Conservation (phyloP, 2,329 filamentous ascomycete genomes). For the Fonsecaea erecta region DNA sequence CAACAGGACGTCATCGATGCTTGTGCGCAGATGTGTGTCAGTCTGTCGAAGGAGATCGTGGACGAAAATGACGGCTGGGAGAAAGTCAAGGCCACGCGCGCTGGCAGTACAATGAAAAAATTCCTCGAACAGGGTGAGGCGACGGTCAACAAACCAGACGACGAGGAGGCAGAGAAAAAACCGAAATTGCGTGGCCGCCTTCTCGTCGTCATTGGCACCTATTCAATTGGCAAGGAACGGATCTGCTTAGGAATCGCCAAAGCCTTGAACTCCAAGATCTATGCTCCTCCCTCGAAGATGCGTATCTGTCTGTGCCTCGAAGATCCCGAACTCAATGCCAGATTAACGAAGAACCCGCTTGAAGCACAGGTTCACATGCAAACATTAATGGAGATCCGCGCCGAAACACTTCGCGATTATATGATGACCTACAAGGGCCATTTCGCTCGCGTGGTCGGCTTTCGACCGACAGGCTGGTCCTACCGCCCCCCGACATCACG, state of each 20-base stretch:
- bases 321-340: conserved; percentile 76
- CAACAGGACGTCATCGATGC: conserved; percentile 86
- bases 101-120: conserved; percentile 64
- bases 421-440: conserved; percentile 77
- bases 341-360: conserved; percentile 77
- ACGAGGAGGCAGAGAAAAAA: conserved; percentile 35
- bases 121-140: conserved; percentile 59
- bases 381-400: conserved; percentile 87
- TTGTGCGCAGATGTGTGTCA: conserved; percentile 86
- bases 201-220: conserved; percentile 91
- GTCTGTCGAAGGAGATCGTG: conserved; percentile 68
- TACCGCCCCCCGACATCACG: conserved; percentile 74
- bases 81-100: conserved; percentile 59
- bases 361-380: conserved; percentile 98
- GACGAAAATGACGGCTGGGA: conserved; percentile 63
- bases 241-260: conserved; percentile 91
- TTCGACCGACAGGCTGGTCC: conserved; percentile 92
- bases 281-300: conserved; percentile 79
- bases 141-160: conserved; percentile 43
- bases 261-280: conserved; percentile 86
- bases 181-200: conserved; percentile 65
- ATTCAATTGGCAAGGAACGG: conserved; percentile 96
- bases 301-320: conserved; percentile 83
- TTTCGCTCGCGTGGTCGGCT: conserved; percentile 86
- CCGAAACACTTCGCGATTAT: conserved; percentile 89